phyloP scores from a whole-genome alignment of 768 basidiomycete genomes.

The Russula foetens region DNA sequence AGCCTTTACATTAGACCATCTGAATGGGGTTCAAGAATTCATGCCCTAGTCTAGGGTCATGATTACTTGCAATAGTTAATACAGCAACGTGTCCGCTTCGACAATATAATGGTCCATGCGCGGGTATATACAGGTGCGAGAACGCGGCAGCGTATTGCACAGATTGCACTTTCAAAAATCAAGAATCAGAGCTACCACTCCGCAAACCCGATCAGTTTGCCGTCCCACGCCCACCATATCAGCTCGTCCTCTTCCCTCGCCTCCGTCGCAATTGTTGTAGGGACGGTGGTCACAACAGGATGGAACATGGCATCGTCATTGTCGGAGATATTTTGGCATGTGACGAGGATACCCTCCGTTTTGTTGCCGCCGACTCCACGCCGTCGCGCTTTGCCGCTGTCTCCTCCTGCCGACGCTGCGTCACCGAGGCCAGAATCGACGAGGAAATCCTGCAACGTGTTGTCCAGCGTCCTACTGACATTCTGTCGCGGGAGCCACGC shows the following conservation, averaged over 20 bases:
- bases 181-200: slow-evolving; percentile 36
- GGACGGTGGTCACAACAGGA: neutral
- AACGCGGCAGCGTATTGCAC: too few relatives aligned
- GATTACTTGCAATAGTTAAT: neutral
- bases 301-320: slow-evolving; percentile 4
- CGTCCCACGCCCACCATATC: slow-evolving; percentile 49
- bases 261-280: neutral
- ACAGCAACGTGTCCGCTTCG: neutral
- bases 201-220: slow-evolving; percentile 38
- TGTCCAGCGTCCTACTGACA: slow-evolving; percentile 31
- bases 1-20: neutral
- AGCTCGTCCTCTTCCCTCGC: slow-evolving; percentile 36
- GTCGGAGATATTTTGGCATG: slow-evolving; percentile 20
- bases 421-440: slow-evolving; percentile 21
- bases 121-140: neutral
- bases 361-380: slow-evolving; percentile 16
- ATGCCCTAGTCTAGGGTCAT: neutral
- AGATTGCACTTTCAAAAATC: neutral
- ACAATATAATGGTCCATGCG: neutral
- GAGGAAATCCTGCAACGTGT: slow-evolving; percentile 30
- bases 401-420: slow-evolving; percentile 17
- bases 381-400: slow-evolving; percentile 23
- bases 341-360: slow-evolving; percentile 38
- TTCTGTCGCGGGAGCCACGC: slow-evolving; percentile 42
- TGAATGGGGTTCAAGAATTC: neutral